These are phyloP conservation scores for Cercophora sp. DNA, from an alignment of 495 filamentous ascomycete species.

Conservation along the genomic window DNA sequence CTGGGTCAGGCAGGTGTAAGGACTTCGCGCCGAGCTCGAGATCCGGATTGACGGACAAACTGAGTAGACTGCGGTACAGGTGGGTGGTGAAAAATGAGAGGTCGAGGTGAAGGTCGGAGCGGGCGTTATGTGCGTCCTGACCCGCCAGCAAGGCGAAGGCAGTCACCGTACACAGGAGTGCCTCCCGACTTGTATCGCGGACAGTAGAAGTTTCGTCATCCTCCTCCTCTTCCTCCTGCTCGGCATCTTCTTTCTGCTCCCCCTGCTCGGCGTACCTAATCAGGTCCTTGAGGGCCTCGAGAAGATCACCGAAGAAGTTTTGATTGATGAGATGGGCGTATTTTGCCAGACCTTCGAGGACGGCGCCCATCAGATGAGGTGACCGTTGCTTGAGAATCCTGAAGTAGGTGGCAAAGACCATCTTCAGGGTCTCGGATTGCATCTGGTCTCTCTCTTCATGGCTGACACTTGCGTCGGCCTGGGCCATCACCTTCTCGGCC, in stretches of 20 bases:
- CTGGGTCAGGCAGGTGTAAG: constrained; percentile 73
- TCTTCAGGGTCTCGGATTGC: constrained; percentile 90
- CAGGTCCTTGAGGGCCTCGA: constrained; percentile 90
- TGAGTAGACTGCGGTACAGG: constrained; percentile 78
- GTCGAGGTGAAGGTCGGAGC: constrained; percentile 69
- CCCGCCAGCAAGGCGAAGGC: constrained; percentile 91
- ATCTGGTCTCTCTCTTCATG: constrained; percentile 89
- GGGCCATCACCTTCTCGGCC: constrained; percentile 87
- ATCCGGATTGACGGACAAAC: constrained; percentile 73
- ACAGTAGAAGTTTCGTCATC: constrained; percentile 36
- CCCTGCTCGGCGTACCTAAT: constrained; percentile 62
- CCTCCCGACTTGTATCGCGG: constrained; percentile 73
- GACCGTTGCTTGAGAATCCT: constrained; percentile 81
- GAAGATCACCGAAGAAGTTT: constrained; percentile 93
- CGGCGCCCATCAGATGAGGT: constrained; percentile 82
- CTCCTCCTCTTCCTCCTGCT: constrained; percentile 23
- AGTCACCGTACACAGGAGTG: constrained; percentile 91
- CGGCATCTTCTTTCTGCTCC: constrained; percentile 26
- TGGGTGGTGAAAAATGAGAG: constrained; percentile 91
- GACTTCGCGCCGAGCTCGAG: constrained; percentile 81
- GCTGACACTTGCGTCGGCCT: constrained; percentile 84
- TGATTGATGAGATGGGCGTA: constrained; percentile 97
- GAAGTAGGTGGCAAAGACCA: constrained; percentile 94
- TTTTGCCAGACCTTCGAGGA: constrained; percentile 77
- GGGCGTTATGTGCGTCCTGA: constrained; percentile 71